Evolutionary conservation across 345 rosid species (phyloP).

Genomic region (Eucalyptus cloeziana): DNA sequence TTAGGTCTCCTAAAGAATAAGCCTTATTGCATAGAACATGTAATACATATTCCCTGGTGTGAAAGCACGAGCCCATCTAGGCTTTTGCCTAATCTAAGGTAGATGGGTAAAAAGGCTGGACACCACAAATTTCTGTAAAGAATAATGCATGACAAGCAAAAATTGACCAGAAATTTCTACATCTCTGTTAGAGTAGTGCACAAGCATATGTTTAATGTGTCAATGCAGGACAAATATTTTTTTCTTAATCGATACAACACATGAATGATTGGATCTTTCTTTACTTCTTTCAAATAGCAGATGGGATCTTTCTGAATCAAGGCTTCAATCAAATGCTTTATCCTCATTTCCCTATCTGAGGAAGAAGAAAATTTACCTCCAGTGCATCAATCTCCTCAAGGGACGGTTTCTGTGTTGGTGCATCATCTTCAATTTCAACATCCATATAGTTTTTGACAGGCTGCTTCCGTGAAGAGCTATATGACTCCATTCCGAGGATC

Average conservation of each 20-base stretch:
- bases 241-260: background rate
- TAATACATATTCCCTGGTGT: background rate
- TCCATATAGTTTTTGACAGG: conserved; percentile 23
- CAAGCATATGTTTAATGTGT: background rate
- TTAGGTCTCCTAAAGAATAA: background rate
- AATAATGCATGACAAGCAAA: background rate
- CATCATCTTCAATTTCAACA: conserved; percentile 78
- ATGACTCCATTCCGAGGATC: conserved; percentile 72
- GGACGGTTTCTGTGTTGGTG: conserved; percentile 79
- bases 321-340: background rate
- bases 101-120: background rate
- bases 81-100: background rate
- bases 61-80: background rate
- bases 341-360: background rate
- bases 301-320: background rate
- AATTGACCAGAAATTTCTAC: background rate
- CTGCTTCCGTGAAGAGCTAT: conserved; percentile 23
- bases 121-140: background rate
- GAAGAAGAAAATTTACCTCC: conserved; percentile 42
- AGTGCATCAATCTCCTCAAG: conserved; percentile 97
- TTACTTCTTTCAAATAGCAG: background rate
- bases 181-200: background rate
- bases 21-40: background rate
- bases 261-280: background rate
- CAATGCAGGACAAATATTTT: background rate